Conservation (phyloP, 192 early-diverging fungal species). For the Gryganskiella cystojenkinii region DNA sequence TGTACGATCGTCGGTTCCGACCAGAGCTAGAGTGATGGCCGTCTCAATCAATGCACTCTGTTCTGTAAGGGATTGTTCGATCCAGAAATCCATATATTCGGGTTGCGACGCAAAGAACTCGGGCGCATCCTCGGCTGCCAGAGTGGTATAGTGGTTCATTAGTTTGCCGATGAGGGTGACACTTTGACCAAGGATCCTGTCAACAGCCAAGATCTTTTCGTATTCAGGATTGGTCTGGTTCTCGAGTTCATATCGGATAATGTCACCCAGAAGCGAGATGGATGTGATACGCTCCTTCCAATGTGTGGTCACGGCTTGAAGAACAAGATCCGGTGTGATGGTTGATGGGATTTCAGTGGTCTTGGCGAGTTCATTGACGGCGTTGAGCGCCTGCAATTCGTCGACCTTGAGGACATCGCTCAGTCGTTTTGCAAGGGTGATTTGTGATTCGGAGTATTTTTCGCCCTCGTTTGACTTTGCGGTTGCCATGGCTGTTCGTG, state of each 20-base stretch:
- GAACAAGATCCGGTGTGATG: conserved; percentile 22
- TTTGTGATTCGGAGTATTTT: conserved; percentile 47
- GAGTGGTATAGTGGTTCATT: conserved; percentile 16
- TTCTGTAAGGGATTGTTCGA: conserved; percentile 54
- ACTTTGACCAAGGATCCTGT: conserved; percentile 24
- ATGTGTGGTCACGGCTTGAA: conserved; percentile 17
- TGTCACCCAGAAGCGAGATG: conserved; percentile 20
- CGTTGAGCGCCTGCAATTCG: conserved; percentile 49
- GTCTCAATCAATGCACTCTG: conserved; percentile 57
- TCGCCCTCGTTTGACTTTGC: conserved; percentile 35
- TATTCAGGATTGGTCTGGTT: neutral
- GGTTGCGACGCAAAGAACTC: conserved; percentile 25
- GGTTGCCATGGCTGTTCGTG: conserved; percentile 42
- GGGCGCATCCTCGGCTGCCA: conserved; percentile 27
- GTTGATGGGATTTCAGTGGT: conserved; percentile 24
- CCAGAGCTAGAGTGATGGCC: conserved; percentile 33
- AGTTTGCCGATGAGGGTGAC: conserved; percentile 11
- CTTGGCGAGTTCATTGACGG: conserved; percentile 18
- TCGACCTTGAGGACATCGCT: conserved; percentile 53
- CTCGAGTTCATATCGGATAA: conserved; percentile 16
- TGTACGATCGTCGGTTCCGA: conserved; percentile 50
- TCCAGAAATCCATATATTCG: conserved; percentile 37
- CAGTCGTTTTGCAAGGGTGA: conserved; percentile 51
- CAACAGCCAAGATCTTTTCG: conserved; percentile 12
- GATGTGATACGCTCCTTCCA: conserved; percentile 40